Evolutionary conservation across 1,284 basidiomycete species (phyloP), one percentile per base, ranked within the genome.

Genomic region (Ceratobasidium sp.): DNA sequence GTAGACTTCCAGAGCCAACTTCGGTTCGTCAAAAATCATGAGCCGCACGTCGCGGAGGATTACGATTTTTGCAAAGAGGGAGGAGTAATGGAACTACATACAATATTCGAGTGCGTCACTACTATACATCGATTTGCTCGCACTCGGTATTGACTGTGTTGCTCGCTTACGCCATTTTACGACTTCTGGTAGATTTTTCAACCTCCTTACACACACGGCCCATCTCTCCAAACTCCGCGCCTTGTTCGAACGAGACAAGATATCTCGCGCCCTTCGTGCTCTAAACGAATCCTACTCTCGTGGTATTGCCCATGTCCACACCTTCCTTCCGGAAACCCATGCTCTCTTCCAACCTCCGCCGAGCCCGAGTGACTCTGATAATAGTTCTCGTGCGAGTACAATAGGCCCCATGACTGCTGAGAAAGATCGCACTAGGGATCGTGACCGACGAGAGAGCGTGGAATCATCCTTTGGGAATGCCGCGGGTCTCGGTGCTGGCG

Each of bases 101-200:
- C 73, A 0, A 75, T 75, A 44, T 54, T 66, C 38, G 73, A 75
- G 73, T 75, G 23, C 23, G 73, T 62, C 62, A 17, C 26, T 40
- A 42, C 9, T 9, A 56, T 54, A 20, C 7, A 3, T 40, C 23
- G 23, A 10, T 50, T 6, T 17, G 20, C 15, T 38, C 56, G 13
- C n/a, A 20, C 42, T 50, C 23, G 3, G 17, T 56, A 33, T 10
- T 50, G 1, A n/a, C 62, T n/a, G 23, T 38, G n/a, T 42, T 26
- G 26, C 33, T n/a, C n/a, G n/a, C n/a, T n/a, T n/a, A n/a, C n/a
- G n/a, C n/a, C n/a, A n/a, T n/a, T n/a, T n/a, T n/a, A n/a, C n/a
- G n/a, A n/a, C n/a, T n/a, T n/a, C n/a, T n/a, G n/a, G n/a, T 17
- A 75, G 73, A 44, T 75, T 75, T 52, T 75, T 75, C 73, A 75